A percentile compares a stretch with the other conserved stretches of the same genome.
These are phyloP conservation scores for Peronospora destructor DNA, from an alignment of 352 stramenopile species.

Conservation along the genomic window DNA sequence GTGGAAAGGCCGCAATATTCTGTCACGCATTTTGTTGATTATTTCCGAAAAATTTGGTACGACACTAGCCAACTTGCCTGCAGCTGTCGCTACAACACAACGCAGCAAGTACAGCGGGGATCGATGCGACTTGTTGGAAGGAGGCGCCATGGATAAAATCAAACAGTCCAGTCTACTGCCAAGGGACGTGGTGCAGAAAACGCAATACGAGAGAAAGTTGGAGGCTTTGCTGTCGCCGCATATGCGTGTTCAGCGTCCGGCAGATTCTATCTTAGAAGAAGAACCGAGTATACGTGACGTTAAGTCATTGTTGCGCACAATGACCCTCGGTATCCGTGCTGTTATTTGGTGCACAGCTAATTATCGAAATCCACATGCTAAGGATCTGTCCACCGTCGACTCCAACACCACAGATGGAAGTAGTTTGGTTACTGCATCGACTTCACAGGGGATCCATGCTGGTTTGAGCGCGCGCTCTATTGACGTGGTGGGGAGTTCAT, in stretches of 20 bases:
- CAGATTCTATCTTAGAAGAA: constrained; percentile 61
- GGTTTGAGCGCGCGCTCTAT: constrained; percentile 20
- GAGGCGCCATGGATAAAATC: constrained; percentile 86
- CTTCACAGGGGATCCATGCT: constrained; percentile 13
- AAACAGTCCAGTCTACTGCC: constrained; percentile 70
- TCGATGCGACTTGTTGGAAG: constrained; percentile 66
- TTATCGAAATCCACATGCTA: constrained; percentile 83
- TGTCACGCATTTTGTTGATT: constrained; percentile 88
- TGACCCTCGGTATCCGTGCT: constrained; percentile 96
- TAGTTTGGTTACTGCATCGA: constrained; percentile 18
- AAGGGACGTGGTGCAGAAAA: constrained; percentile 44
- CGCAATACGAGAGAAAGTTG: constrained; percentile 68
- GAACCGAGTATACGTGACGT: constrained; percentile 84
- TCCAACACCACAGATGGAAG: constrained; percentile 35
- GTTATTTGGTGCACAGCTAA: constrained; percentile 97
- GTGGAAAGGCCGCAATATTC: constrained; percentile 84
- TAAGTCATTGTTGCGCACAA: constrained; percentile 91
- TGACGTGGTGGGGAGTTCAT: constrained; percentile 12
- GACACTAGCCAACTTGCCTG: constrained; percentile 68
- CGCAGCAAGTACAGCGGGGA: constrained; percentile 36
- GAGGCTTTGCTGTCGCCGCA: constrained; percentile 55
- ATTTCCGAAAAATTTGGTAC: constrained; percentile 93
- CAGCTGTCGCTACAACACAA: constrained; percentile 52
- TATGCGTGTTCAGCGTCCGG: constrained; percentile 36
- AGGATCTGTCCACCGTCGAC: constrained; percentile 78